Base-by-base conservation (phyloP, 1,284 basidiomycete genomes). In the Microbotryum scabiosae region DNA sequence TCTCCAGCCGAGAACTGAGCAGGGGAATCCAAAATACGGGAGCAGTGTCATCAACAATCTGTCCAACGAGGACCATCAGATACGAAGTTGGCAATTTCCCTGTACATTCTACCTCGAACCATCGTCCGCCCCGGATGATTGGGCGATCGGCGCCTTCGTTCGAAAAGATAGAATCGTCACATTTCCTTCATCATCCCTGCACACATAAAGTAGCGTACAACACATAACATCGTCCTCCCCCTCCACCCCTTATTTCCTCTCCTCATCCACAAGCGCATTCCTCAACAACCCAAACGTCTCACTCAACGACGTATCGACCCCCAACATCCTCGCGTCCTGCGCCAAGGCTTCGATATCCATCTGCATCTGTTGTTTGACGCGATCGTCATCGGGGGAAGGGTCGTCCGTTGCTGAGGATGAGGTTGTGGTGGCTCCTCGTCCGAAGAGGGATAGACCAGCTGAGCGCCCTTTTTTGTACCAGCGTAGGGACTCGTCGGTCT, bases 381-480 rank as follows among this genome's bases (percentile, higher is more conserved):
- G 74, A 57, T 77, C 77, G 60, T 79, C 78, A 59, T 79, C 78
- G 21, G 72, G 46, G 85, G 56, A 30, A 9, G 58, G 87, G 70
- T 90, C 87, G 63, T 89, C 89, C 46, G 80, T 80, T 54, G 79
- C 73, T 49, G 56, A 68, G 43, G 68, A 25, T 1, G 36, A 5
- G 36, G 36, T 18, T 18, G 36, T 16, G 16, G 36, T 16, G 51
- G n/a, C n/a, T n/a, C 61, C 48, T 52, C 77, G 79, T 44, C 84
- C 79, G 43, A 73, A 68, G 71, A 94, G 93, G 2, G 87, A 87
- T 73, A 90, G 88, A 18, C 70, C 73, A 12, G 36, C 36, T 69
- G 86, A 88, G 71, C 88, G 88, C 46, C 86, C 86, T 74, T 88
- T 92, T 71, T 90, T 90, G 67, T 93, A 80, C 49, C 87, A 82